phyloP scores from a whole-genome alignment of 345 rosid genomes.

The Brassica carinata region DNA sequence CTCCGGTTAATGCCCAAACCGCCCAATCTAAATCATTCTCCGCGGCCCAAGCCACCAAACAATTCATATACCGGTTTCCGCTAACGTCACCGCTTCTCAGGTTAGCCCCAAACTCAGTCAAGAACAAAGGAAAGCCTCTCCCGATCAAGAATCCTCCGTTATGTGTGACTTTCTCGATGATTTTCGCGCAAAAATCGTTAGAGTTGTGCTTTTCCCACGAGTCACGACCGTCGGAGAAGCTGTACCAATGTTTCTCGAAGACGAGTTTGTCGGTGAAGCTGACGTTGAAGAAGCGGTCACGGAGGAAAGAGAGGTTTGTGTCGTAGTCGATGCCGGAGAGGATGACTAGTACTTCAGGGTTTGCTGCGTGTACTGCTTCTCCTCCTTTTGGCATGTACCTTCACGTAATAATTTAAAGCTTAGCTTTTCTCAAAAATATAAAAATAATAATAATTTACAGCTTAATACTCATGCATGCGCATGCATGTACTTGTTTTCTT shows the following conservation, averaged over 20 bases:
- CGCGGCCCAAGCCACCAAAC: conserved; percentile 68
- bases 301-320: conserved; percentile 64
- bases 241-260: conserved; percentile 82
- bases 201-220: conserved; percentile 70
- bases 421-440: too few species aligned
- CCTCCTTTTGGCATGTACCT: conserved; percentile 79
- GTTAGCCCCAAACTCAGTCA: conserved; percentile 76
- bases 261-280: conserved; percentile 65
- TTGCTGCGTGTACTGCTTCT: conserved; percentile 83
- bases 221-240: conserved; percentile 57
- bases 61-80: conserved; percentile 69
- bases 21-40: conserved; percentile 89
- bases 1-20: conserved; percentile 74
- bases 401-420: conserved; percentile 1
- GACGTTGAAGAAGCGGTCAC: conserved; percentile 46
- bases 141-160: conserved; percentile 60
- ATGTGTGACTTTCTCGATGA: conserved; percentile 51
- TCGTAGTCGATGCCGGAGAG: conserved; percentile 76
- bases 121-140: conserved; percentile 67
- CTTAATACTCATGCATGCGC: too few species aligned
- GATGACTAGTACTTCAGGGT: conserved; percentile 80
- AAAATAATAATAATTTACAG: too few species aligned
- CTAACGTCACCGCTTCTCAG: conserved; percentile 61
- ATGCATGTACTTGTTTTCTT: too few species aligned
- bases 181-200: conserved; percentile 72